Percentiles rank a stretch among this genome's conserved stretches.
phyloP scores from a whole-genome alignment of 805 yeast genomes.

The Candida namnaoensis region DNA sequence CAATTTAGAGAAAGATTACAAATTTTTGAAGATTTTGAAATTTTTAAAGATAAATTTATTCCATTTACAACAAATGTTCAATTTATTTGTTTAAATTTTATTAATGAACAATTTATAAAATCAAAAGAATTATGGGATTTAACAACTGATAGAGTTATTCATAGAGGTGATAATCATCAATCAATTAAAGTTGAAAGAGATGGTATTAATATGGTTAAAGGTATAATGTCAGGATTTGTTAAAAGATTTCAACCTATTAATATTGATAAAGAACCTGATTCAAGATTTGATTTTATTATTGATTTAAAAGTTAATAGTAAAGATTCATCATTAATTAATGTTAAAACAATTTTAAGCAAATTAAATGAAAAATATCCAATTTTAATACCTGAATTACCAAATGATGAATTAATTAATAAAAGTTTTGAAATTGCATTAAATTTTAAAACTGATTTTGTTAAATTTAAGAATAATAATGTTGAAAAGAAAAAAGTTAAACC shows the following conservation, averaged over 20 bases:
- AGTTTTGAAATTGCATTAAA: constrained; percentile 47
- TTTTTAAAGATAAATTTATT: constrained; percentile 33
- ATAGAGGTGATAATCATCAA: constrained; percentile 85
- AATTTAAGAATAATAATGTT: constrained; percentile 17
- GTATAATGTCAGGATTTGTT: constrained; percentile 69
- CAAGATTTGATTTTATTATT: constrained; percentile 56
- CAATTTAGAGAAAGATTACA: constrained; percentile 59
- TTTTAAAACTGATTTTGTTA: constrained; percentile 32
- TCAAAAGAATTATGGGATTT: constrained; percentile 32
- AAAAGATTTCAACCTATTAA: constrained; percentile 58
- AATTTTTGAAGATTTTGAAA: constrained; percentile 43
- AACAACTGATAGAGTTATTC: constrained; percentile 50
- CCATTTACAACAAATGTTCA: constrained; percentile 36
- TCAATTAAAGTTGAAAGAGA: constrained; percentile 49
- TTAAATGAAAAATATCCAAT: constrained; percentile 35
- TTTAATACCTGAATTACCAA: constrained; percentile 31
- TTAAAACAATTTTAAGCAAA: constrained; percentile 29
- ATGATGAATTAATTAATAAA: constrained; percentile 27
- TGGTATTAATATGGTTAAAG: constrained; percentile 40
- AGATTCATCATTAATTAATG: constrained; percentile 42
- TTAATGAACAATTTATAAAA: constrained; percentile 24
- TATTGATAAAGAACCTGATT: constrained; percentile 44
- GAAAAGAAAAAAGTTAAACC: constrained; percentile 19
- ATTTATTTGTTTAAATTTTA: constrained; percentile 63
- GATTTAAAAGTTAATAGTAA: constrained; percentile 34